These are phyloP conservation scores for Polyplosphaeria fusca DNA, from an alignment of 495 filamentous ascomycete genomes.

Conservation along the genomic window DNA sequence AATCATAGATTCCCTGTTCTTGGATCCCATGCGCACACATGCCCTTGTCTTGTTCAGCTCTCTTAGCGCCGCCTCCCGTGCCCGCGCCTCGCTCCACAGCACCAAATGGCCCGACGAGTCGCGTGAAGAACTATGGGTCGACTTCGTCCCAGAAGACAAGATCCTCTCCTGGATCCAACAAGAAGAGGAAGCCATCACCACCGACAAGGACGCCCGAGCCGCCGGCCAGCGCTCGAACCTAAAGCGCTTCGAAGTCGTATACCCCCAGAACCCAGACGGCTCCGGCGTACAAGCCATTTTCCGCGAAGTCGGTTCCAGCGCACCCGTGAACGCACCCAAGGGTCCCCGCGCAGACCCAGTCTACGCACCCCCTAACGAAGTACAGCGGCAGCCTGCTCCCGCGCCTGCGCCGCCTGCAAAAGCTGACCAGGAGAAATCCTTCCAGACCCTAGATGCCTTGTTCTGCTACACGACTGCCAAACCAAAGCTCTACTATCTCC, in stretches of 20 bases:
- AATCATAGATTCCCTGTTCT: slow-evolving; percentile 64
- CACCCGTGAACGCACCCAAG: slow-evolving; percentile 16
- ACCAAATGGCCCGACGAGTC: slow-evolving; percentile 85
- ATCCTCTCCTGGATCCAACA: slow-evolving; percentile 69
- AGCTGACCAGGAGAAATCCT: slow-evolving; percentile 16
- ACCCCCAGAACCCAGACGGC: slow-evolving; percentile 55
- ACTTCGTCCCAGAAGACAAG: slow-evolving; percentile 80
- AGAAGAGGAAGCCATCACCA: slow-evolving; percentile 54
- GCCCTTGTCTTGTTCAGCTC: slow-evolving; percentile 71
- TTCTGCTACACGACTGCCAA: slow-evolving; percentile 55
- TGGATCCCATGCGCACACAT: slow-evolving; percentile 84
- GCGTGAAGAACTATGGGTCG: slow-evolving; percentile 80
- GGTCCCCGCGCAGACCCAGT: slow-evolving; percentile 4
- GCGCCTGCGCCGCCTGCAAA: background rate
- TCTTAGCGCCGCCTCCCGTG: slow-evolving; percentile 69
- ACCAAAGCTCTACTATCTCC: slow-evolving; percentile 67
- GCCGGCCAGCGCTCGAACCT: slow-evolving; percentile 46
- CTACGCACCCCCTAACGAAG: background rate
- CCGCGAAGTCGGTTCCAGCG: slow-evolving; percentile 32
- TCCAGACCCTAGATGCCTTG: slow-evolving; percentile 57
- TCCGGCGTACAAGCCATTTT: slow-evolving; percentile 49
- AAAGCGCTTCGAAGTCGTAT: slow-evolving; percentile 69
- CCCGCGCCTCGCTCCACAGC: slow-evolving; percentile 71
- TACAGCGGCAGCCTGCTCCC: background rate
- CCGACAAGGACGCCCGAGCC: slow-evolving; percentile 17